These are phyloP conservation scores for Xylaria castorea DNA, from an alignment of 495 filamentous ascomycete species.

Conservation along the genomic window DNA sequence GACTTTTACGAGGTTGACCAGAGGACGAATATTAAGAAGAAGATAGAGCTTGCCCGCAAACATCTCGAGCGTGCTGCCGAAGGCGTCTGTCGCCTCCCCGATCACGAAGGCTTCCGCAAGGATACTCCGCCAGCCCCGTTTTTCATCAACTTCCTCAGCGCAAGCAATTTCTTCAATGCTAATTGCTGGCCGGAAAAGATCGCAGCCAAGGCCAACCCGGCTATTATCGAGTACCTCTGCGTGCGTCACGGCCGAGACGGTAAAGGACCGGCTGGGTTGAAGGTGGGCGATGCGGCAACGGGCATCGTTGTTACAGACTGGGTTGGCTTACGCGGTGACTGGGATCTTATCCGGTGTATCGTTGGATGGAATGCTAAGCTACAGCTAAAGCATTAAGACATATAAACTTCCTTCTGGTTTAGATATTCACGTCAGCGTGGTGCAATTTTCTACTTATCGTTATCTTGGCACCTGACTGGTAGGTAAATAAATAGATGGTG, in stretches of 20 bases:
- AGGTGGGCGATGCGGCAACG: constrained; percentile 77
- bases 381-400: constrained; percentile 51
- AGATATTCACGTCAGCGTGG: background rate
- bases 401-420: background rate
- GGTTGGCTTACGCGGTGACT: constrained; percentile 89
- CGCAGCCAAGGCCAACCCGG: constrained; percentile 91
- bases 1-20: constrained; percentile 93
- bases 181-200: constrained; percentile 94
- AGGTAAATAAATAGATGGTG: background rate
- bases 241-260: constrained; percentile 62
- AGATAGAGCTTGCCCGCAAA: constrained; percentile 73
- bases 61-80: constrained; percentile 77
- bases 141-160: constrained; percentile 89
- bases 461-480: background rate
- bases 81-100: constrained; percentile 43
- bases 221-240: constrained; percentile 80
- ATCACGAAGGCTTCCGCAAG: constrained; percentile 30
- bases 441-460: background rate
- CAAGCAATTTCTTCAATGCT: constrained; percentile 90
- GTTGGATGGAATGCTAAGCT: constrained; percentile 89
- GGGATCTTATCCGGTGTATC: constrained; percentile 89
- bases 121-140: constrained; percentile 62
- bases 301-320: constrained; percentile 93
- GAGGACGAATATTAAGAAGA: constrained; percentile 75
- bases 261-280: constrained; percentile 50